Evolutionary conservation across 371 early-diverging fungal species (phyloP).

Genomic region (Mucor velutinosus): DNA sequence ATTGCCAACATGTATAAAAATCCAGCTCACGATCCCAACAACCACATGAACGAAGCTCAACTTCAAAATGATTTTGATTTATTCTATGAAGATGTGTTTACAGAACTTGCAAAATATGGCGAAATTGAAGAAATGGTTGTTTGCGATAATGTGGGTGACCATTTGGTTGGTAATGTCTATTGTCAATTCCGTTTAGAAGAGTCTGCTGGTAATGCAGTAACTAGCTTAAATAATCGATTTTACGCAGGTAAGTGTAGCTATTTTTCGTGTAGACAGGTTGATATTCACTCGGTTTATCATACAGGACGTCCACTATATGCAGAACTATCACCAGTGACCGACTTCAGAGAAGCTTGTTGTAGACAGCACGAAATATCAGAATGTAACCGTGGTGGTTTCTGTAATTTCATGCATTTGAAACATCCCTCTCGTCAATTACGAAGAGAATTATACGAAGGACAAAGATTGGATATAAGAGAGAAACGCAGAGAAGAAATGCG

Average conservation of each 20-base stretch:
- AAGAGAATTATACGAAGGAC: slow-evolving; percentile 83
- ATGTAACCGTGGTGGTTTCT: slow-evolving; percentile 96
- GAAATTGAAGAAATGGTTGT: slow-evolving; percentile 95
- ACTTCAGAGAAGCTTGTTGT: slow-evolving; percentile 98
- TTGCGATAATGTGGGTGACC: slow-evolving; percentile 98
- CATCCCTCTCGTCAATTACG: slow-evolving; percentile 74
- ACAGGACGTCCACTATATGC: slow-evolving; percentile 90
- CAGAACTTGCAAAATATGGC: slow-evolving; percentile 95
- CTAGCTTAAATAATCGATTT: slow-evolving; percentile 89
- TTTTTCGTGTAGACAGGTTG: background rate
- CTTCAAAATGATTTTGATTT: slow-evolving; percentile 94
- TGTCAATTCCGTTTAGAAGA: slow-evolving; percentile 89
- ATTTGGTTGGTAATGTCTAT: slow-evolving; percentile 98
- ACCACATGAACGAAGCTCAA: slow-evolving; percentile 70
- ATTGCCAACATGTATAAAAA: slow-evolving; percentile 95
- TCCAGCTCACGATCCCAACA: slow-evolving; percentile 83
- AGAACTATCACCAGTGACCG: slow-evolving; percentile 95
- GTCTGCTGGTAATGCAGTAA: slow-evolving; percentile 91
- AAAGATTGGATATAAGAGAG: slow-evolving; percentile 65
- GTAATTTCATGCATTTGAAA: slow-evolving; percentile 98
- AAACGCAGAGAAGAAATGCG: slow-evolving; percentile 47
- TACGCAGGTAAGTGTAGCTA: slow-evolving; percentile 74
- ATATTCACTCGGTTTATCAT: background rate
- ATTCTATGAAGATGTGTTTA: slow-evolving; percentile 97
- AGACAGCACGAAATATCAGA: slow-evolving; percentile 94